These are phyloP conservation scores for Arabidopsis arenosa DNA, from an alignment of 345 rosid species.

Conservation along the genomic window DNA sequence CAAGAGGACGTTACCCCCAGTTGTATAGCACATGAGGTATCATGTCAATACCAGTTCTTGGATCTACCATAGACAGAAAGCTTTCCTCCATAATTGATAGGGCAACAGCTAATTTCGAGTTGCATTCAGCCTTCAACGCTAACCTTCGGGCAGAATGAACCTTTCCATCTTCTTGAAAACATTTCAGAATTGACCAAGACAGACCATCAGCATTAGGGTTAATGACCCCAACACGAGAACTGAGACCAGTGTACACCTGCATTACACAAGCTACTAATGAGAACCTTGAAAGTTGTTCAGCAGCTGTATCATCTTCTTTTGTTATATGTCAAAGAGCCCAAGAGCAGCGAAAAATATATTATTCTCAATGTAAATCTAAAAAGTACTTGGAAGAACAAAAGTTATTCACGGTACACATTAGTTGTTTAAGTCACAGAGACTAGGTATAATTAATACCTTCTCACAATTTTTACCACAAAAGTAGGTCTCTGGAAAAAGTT, in stretches of 20 bases:
- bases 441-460: conserved; percentile 56
- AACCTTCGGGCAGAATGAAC: conserved; percentile 72
- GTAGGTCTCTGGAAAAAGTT: conserved; percentile 57
- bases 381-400: neutral
- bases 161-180: conserved; percentile 82
- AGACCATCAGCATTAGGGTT: conserved; percentile 63
- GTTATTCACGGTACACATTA: conserved; percentile 6
- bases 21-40: conserved; percentile 87
- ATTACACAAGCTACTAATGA: conserved; percentile 37
- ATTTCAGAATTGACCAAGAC: conserved; percentile 81
- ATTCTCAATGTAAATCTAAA: neutral
- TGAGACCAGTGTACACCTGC: conserved; percentile 75
- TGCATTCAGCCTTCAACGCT: conserved; percentile 91
- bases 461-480: conserved; percentile 75
- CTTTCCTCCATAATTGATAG: conserved; percentile 95
- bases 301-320: conserved; percentile 14
- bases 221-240: conserved; percentile 70
- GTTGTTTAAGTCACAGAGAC: conserved; percentile 4
- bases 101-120: conserved; percentile 88
- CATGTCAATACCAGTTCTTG: conserved; percentile 94
- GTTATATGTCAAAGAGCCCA: conserved; percentile 22
- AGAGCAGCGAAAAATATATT: conserved; percentile 9
- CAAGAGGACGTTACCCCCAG: conserved; percentile 65
- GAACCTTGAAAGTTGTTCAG: conserved; percentile 11
- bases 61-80: conserved; percentile 92